Percentiles rank a stretch among this genome's conserved stretches.
phyloP scores from a whole-genome alignment of 1,284 basidiomycete genomes.

The Schizophyllum amplum region DNA sequence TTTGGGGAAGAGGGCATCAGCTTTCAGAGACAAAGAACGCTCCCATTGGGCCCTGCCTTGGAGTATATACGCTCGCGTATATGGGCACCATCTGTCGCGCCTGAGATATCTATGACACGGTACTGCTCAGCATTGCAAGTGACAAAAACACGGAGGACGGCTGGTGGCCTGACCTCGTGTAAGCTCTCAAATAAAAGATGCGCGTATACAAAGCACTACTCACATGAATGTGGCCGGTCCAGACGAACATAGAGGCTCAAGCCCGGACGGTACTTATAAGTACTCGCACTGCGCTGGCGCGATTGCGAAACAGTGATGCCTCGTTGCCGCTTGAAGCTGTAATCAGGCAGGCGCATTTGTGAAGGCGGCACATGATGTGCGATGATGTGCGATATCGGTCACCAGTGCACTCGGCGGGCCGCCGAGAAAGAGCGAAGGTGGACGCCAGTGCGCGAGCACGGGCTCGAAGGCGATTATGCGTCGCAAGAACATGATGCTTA shows the following conservation, averaged over 20 bases:
- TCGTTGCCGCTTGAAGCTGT: neutral
- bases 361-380: neutral
- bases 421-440: neutral
- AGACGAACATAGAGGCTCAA: neutral
- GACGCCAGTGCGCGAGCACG: neutral
- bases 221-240: neutral
- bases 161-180: neutral
- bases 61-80: conserved; percentile 36
- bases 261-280: neutral
- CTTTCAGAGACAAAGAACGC: neutral
- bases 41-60: conserved; percentile 24
- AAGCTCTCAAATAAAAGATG: neutral
- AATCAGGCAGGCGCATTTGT: neutral
- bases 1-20: conserved; percentile 19
- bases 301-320: neutral
- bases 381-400: neutral
- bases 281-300: neutral
- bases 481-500: neutral
- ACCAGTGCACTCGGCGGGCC: too few relatives aligned
- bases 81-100: conserved; percentile 30
- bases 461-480: neutral
- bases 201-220: neutral
- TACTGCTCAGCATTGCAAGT: conserved; percentile 39
- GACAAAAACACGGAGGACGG: conserved; percentile 27
- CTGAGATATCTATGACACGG: conserved; percentile 35